Conservation (phyloP, 164 flowering plant genomes). For the Annona cherimola region DNA sequence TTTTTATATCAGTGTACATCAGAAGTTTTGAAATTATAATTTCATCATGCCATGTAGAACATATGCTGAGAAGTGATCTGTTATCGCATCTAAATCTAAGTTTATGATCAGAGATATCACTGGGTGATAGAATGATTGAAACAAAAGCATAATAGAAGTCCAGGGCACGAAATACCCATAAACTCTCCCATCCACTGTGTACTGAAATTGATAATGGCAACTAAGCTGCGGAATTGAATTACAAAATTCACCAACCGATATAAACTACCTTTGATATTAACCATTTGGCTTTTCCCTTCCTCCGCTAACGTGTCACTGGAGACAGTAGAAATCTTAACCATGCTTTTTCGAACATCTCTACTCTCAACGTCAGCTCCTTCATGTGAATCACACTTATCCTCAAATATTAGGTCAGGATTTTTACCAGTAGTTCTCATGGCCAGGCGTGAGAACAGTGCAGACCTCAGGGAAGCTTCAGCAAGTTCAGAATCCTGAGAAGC, state of each 20-base stretch:
- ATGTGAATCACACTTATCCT: constrained; percentile 20
- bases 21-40: too few species aligned
- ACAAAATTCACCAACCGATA: background rate
- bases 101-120: too few species aligned
- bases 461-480: constrained; percentile 76
- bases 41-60: too few species aligned
- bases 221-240: background rate
- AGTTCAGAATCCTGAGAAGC: constrained; percentile 36
- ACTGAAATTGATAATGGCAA: background rate
- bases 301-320: constrained; percentile 9
- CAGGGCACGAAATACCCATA: too few species aligned
- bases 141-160: too few species aligned
- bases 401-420: constrained; percentile 12
- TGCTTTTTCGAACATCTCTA: constrained; percentile 22
- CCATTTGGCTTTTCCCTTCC: constrained; percentile 24
- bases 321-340: constrained; percentile 4
- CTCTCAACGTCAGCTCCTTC: constrained; percentile 23
- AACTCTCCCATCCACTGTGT: background rate
- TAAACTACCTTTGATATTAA: constrained; percentile 34
- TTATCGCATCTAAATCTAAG: too few species aligned
- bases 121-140: too few species aligned
- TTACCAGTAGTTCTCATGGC: constrained; percentile 29
- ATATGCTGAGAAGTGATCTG: too few species aligned
- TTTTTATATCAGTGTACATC: too few species aligned
- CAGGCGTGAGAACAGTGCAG: constrained; percentile 61